phyloP scores from a whole-genome alignment of 345 rosid genomes.

The Brassica carinata region DNA sequence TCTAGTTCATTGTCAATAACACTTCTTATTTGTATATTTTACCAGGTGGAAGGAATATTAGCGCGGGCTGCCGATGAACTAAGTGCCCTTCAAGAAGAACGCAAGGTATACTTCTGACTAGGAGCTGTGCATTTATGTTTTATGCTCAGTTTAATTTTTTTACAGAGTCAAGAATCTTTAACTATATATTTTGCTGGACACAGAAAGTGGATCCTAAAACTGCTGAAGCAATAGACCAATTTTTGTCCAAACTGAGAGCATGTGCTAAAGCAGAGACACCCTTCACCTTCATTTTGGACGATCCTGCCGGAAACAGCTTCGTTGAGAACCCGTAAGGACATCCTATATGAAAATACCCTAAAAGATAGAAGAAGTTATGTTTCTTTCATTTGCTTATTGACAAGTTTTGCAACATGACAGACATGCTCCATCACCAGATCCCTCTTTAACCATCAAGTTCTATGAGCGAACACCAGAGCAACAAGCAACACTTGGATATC shows the following conservation, averaged over 20 bases:
- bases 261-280: slow-evolving; percentile 67
- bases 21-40: not conserved
- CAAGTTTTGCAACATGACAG: slow-evolving; percentile 43
- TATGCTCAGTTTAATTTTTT: not conserved
- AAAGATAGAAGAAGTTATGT: not conserved
- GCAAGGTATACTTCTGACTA: slow-evolving; percentile 52
- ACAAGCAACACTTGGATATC: slow-evolving; percentile 76
- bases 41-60: slow-evolving; percentile 82
- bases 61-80: slow-evolving; percentile 81
- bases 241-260: slow-evolving; percentile 75
- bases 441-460: slow-evolving; percentile 67
- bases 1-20: not conserved
- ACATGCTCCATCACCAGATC: slow-evolving; percentile 86
- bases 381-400: slow-evolving; percentile 10
- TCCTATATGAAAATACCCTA: not conserved
- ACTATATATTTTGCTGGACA: slow-evolving; percentile 18
- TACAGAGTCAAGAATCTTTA: slow-evolving; percentile 1
- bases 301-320: slow-evolving; percentile 96
- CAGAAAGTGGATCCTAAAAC: slow-evolving; percentile 90
- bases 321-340: slow-evolving; percentile 86
- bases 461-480: slow-evolving; percentile 89
- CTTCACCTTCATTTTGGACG: slow-evolving; percentile 82
- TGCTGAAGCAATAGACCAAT: slow-evolving; percentile 87
- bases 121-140: not conserved
- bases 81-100: slow-evolving; percentile 88